Base-by-base conservation (phyloP, 2,329 filamentous ascomycete species). In the Exophiala xenobiotica region DNA sequence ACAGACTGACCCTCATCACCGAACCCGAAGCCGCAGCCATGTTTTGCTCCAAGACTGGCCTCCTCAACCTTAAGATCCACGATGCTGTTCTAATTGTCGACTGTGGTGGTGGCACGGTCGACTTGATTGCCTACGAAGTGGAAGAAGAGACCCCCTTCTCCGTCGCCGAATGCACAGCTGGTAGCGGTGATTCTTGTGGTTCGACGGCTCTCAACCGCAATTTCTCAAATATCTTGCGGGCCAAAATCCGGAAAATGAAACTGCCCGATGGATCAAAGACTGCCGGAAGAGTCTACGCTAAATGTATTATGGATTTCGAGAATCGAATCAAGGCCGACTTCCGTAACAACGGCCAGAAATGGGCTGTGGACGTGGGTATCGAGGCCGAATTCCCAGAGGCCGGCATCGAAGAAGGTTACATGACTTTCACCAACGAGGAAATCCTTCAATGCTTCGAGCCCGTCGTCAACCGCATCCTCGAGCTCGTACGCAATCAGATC, bases 221-320 rank as follows among this genome's bases (percentile, higher is more conserved):
- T 71, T 99, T 97, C 68, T 96, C 90, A 75, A 97, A 97, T 73
- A 96, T 99, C 61, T 78, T 97, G 44, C 87, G 93, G 47, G 95
- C 92, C 56, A 97, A 97, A 79, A 97, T 99, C 64, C 82, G 92
- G 62, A 97, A 97, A 78, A 97, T 97, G 93, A 97, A 97, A 74
- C 79, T 99, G 39, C 91, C 93, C 1, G 92, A 97, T 67, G 92
- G 91, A 40, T 96, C 92, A 62, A 95, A 92, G 74, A 97, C 90
- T 2, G 92, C 93, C n/a, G 92, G 92, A 37, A 90, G 92, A 71
- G 93, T 99, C 48, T 97, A 97, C 71, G 92, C 92, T 61, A 97
- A 97, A 76, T 97, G 92, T 71, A 97, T 99, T 73, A 97, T 97
- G 92, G 93, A 99, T 73, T 99, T 99, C 65, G 93, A 99, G 77